Conservation (phyloP, 345 rosid species). For the Toxicodendron radicans region DNA sequence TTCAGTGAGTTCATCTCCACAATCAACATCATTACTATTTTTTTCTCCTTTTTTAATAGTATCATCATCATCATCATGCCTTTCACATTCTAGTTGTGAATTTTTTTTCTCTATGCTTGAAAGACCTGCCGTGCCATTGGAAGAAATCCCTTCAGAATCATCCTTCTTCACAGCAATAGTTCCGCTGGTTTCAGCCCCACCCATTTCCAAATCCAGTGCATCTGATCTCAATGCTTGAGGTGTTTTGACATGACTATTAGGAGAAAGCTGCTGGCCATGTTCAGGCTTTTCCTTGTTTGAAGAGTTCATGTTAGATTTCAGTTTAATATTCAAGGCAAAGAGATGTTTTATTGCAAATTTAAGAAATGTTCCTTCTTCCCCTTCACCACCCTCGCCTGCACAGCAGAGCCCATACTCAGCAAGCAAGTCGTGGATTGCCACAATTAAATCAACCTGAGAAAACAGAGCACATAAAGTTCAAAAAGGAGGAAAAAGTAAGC, state of each 20-base stretch:
- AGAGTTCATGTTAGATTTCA: conserved; percentile 62
- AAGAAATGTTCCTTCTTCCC: conserved; percentile 91
- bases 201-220: conserved; percentile 35
- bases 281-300: conserved; percentile 43
- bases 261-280: conserved; percentile 31
- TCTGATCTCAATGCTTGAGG: conserved; percentile 37
- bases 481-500: conserved; percentile 9
- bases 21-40: conserved; percentile 33
- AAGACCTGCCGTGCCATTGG: conserved; percentile 21
- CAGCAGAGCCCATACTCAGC: conserved; percentile 96
- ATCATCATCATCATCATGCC: conserved; percentile 29
- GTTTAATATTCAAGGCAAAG: conserved; percentile 85
- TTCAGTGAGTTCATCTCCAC: conserved; percentile 52
- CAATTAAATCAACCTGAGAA: conserved; percentile 78
- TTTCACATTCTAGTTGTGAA: conserved; percentile 26
- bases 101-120: conserved; percentile 27
- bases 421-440: conserved; percentile 84
- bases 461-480: conserved; percentile 16
- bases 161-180: conserved; percentile 35
- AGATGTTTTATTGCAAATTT: conserved; percentile 95
- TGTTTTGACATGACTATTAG: conserved; percentile 29
- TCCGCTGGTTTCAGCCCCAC: conserved; percentile 35
- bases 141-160: conserved; percentile 36
- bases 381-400: conserved; percentile 67
- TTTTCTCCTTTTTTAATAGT: conserved; percentile 36